Evolutionary conservation across 805 yeast species (phyloP), one percentile per base, ranked within the genome.

Genomic region (Pichia membranifaciens): DNA sequence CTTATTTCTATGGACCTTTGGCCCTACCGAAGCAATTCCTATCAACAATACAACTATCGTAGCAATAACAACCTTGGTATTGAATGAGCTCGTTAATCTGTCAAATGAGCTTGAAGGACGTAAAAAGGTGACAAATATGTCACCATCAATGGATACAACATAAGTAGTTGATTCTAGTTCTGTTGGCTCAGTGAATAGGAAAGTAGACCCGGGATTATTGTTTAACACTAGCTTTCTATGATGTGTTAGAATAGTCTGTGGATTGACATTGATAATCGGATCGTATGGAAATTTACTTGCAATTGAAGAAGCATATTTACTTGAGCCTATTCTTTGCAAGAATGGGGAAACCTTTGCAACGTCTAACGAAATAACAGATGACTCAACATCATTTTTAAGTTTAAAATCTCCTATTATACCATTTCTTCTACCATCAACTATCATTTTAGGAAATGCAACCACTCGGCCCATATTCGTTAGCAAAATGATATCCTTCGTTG

Each of bases 31-130:
- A 5, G 72, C 51, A 40, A 77, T 77, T 0, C 70, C 70, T 0
- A 70, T 61, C 1, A 77, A 45, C 41, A 90, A 68, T 0, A 73
- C 69, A 0, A 66, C 63, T 3, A 90, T 73, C 1, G 96, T 86
- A 5, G 71, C 51, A 6, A 84, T 41, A 38, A 91, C 73, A 54
- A 80, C 82, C 13, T 69, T 59, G 58, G 79, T 84, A 56, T 83
- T 87, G 60, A 93, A 93, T 44, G 73, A 71, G 28, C 73, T 67
- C 22, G 81, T 76, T 61, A 91, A 72, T 43, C 78, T 71, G 66
- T 91, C 99, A 65, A 87, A 90, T 35, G 87, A 86, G 38, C 78
- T 77, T 0, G 96, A 87, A 0, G 98, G 96, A 43, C 84, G 76
- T 16, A 85, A 73, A 48, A 79, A 72, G 0, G 95, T 82, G 58